These are phyloP conservation scores for Salix caprea DNA, from an alignment of 345 rosid genomes.

Conservation along the genomic window DNA sequence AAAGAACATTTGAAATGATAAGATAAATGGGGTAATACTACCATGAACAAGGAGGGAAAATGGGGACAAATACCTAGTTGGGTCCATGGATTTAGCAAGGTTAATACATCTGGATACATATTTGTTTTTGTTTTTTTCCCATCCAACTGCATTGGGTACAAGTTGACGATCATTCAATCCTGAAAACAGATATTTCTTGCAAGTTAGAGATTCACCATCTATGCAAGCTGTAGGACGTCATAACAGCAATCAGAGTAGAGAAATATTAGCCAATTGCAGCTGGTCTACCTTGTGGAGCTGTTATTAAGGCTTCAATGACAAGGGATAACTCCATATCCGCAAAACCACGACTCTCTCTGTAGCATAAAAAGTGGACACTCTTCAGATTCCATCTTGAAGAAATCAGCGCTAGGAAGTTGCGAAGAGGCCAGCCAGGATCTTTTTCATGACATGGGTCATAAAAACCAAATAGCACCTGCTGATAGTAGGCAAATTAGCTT, in stretches of 20 bases:
- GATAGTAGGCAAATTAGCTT: constrained; percentile 7
- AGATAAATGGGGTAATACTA: constrained; percentile 7
- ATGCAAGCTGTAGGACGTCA: constrained; percentile 4
- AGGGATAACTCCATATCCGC: constrained; percentile 77
- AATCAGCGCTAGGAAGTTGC: constrained; percentile 78
- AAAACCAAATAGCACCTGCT: constrained; percentile 77
- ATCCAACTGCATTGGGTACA: constrained; percentile 75
- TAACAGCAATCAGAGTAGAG: constrained; percentile 16
- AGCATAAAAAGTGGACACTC: constrained; percentile 65
- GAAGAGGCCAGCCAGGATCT: constrained; percentile 97
- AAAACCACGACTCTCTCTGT: constrained; percentile 86
- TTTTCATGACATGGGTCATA: constrained; percentile 86
- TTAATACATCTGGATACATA: constrained; percentile 55
- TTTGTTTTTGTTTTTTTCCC: constrained; percentile 74
- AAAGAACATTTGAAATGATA: constrained; percentile 10
- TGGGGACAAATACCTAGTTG: constrained; percentile 47
- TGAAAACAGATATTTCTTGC: constrained; percentile 16
- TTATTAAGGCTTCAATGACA: constrained; percentile 66
- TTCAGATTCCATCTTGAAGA: constrained; percentile 68
- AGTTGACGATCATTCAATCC: constrained; percentile 46
- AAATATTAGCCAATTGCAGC: constrained; percentile 32
- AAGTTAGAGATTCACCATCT: constrained; percentile 3
- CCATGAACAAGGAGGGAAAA: not conserved
- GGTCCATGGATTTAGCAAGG: constrained; percentile 95
- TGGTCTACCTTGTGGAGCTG: constrained; percentile 60